Conservation (phyloP, 2,329 filamentous ascomycete species). For the Leptodontidium sp. region DNA sequence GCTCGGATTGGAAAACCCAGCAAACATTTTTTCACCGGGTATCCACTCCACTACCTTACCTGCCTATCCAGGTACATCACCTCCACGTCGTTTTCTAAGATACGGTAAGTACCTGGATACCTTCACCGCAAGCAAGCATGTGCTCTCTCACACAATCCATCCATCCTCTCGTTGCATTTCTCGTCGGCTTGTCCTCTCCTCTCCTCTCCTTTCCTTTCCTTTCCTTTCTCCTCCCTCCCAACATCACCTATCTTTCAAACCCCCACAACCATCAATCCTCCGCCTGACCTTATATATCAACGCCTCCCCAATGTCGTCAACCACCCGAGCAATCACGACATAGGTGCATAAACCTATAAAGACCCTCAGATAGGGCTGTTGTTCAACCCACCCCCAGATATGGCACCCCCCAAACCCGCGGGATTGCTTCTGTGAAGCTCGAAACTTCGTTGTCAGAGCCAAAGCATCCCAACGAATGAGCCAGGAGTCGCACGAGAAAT, state of each 20-base stretch:
- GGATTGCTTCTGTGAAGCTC: constrained; percentile 9
- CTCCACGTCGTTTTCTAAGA: no score
- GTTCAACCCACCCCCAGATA: constrained; percentile 13
- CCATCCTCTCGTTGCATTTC: no score
- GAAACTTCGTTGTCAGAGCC: not conserved
- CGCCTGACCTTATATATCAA: constrained; percentile 5
- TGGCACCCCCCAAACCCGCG: not conserved
- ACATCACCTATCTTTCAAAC: not conserved
- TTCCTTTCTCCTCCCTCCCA: not conserved
- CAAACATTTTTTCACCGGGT: no score
- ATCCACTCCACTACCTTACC: no score
- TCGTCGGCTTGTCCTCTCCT: no score
- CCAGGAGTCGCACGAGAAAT: not conserved
- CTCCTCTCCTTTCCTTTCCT: not conserved
- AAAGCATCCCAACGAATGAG: not conserved
- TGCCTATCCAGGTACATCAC: no score
- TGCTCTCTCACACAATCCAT: no score
- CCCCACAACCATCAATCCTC: constrained; percentile 3
- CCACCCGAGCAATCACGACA: constrained; percentile 17
- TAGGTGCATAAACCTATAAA: constrained; percentile 18
- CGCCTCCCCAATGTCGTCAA: not conserved
- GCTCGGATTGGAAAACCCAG: no score
- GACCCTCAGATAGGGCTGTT: not conserved
- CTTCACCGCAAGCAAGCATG: no score
- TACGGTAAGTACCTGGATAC: no score